Evolutionary conservation across 129 eudicot genomes (phyloP), one percentile per base, ranked within the genome.

Genomic region (Artemisia tridentata): DNA sequence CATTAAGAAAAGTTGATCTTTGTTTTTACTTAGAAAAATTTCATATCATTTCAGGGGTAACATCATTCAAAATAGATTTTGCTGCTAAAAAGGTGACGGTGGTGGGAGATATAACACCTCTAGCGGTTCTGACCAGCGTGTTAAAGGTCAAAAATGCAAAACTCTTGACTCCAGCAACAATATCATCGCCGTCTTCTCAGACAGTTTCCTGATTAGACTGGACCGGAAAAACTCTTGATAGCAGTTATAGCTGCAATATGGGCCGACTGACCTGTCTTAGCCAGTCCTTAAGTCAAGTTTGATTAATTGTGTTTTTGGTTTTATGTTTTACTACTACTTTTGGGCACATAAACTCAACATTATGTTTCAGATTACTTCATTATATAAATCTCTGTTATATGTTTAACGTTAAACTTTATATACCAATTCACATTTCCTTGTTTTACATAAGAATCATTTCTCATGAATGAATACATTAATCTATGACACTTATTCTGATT

Each of bases 81-180:
- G 84, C 80, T n/a, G 95, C 96, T 12, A 92, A 92, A 78, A 92
- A 85, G 77, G 86, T 92, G 61, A 92, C 95, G 11, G 92, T 92
- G 31, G 77, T 81, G 3, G 98, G 98, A 46, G 87, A 92, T 49
- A 88, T 92, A 49, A 89, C 96, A 0, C 96, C 98, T 17, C 80
- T 82, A 38, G 80, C 79, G 15, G 95, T 89, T 47, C 85, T 91
- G 7, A 82, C 82, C 0, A 85, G 83, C 29, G 84, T 85, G 74
- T 81, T 89, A 20, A 86, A 88, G 82, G 96, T 88, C 43, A 88
- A 91, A 69, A 88, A 86, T 64, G 92, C 97, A 1, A 87, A 86
- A 63, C 61, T 91, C 2, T 78, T 86, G 84, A 72, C 90, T 17
- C 97, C 89, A n/a, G 61, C 88, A 48, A 48, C 84, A n/a, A 65